These are phyloP conservation scores for Arabis hirsuta DNA, from an alignment of 345 rosid genomes.

Conservation along the genomic window DNA sequence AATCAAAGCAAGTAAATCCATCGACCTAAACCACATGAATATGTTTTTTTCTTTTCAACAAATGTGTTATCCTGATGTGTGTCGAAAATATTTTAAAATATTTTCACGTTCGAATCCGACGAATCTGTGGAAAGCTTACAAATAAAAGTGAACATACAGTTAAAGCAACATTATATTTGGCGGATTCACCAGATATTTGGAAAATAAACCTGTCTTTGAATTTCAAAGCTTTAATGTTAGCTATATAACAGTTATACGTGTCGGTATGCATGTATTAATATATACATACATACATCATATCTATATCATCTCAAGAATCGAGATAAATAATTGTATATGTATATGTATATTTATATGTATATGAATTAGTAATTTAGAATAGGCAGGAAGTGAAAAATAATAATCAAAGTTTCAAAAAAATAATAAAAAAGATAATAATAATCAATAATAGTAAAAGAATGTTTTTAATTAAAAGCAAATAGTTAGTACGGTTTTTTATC, in stretches of 20 bases:
- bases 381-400: background rate
- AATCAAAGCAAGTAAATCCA: no score
- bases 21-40: no score
- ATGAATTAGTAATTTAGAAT: background rate
- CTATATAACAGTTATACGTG: slow-evolving; percentile 9
- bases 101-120: background rate
- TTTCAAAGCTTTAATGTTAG: background rate
- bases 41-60: no score
- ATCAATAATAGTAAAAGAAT: background rate
- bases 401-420: no score
- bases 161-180: slow-evolving; percentile 1
- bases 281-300: slow-evolving; percentile 8
- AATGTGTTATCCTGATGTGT: background rate
- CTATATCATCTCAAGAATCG: background rate
- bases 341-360: no score
- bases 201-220: background rate
- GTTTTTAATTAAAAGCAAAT: background rate
- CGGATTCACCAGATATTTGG: slow-evolving; percentile 7
- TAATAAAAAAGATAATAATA: background rate
- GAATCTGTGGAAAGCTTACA: background rate
- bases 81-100: background rate
- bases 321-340: background rate
- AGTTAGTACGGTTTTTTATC: background rate
- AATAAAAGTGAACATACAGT: background rate
- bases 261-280: slow-evolving; percentile 4